phyloP scores from a whole-genome alignment of 192 early-diverging fungal species.

The Mortierella antarctica region DNA sequence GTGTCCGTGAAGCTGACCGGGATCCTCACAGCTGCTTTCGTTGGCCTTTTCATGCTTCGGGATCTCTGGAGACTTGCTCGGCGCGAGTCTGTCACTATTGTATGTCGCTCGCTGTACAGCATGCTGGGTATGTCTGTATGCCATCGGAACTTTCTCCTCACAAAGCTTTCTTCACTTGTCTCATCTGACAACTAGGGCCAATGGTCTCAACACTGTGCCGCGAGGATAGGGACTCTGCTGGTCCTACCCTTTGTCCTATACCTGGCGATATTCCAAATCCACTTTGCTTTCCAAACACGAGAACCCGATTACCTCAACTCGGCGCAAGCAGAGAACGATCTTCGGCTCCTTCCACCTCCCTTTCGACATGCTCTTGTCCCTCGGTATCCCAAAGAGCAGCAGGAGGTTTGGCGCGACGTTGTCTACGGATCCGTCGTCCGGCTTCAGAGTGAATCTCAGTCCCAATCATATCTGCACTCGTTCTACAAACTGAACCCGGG shows the following conservation, averaged over 20 bases:
- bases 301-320: conserved; percentile 54
- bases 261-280: conserved; percentile 81
- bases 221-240: conserved; percentile 79
- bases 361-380: conserved; percentile 6
- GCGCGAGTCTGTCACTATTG: conserved; percentile 34
- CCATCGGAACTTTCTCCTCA: neutral
- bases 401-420: conserved; percentile 37
- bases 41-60: conserved; percentile 77
- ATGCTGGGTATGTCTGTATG: conserved; percentile 36
- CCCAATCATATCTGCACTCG: conserved; percentile 65
- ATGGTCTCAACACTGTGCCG: conserved; percentile 76
- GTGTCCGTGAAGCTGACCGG: conserved; percentile 89
- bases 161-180: conserved; percentile 53
- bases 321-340: conserved; percentile 55
- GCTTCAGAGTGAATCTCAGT: conserved; percentile 58
- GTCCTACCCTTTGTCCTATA: conserved; percentile 80
- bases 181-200: conserved; percentile 9
- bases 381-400: conserved; percentile 1
- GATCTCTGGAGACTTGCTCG: conserved; percentile 84
- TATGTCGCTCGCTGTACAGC: conserved; percentile 32
- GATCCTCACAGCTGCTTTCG: conserved; percentile 75
- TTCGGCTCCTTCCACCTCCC: conserved; percentile 7
- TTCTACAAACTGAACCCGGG: conserved; percentile 65
- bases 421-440: conserved; percentile 69
- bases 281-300: conserved; percentile 78